Base-by-base conservation (phyloP, 2,329 filamentous ascomycete genomes). In the Exophiala alcalophila region DNA sequence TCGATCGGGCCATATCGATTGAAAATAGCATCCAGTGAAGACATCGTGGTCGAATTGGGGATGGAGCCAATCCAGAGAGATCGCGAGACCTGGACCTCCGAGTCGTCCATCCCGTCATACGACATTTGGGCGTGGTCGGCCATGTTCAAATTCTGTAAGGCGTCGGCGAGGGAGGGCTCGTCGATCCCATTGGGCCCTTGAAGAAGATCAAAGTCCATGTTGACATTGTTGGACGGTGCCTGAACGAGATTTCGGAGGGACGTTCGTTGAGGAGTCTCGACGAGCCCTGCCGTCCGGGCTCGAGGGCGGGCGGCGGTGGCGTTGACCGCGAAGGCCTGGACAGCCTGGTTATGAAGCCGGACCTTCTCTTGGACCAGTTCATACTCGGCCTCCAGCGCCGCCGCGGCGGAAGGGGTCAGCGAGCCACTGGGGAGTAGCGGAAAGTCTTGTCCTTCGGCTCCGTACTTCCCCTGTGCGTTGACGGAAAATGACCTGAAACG, bases 11-110 rank as follows among this genome's bases (percentile, higher is more conserved):
- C 92, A 55, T 92, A 94, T n/a, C 83, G 78, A 64, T 87, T 86
- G 70, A 98, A 98, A 69, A 97, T 95, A 53, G 94, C 89, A 44
- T 88, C 88, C 48, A 98, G 70, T 1, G 92, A 97, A 1, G 91
- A 94, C 8, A 92, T 90, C 0, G 92, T 98, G 2, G 92, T 98
- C 2, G 92, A 97, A 4, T 91, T 90, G 9, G 92, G 92, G 46
- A 98, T 96, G 65, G 91, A 96, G 41, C 92, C 92, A 36, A 98
- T 85, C 92, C 92, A 98, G 41, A 98, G 72, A 23, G 92, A 90
- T 58, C 90, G 84, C 9, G 92, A 97, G 14, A 87, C 70, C 37
- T 81, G 78, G 49, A 94, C 71, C 54, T 96, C 89, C 10, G 85
- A 74, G 7, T 84, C 80, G 14, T 78, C 83, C 41, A 94, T 80